Base-by-base conservation (phyloP, 306 rosid species). In the Chamaecrista fasciculata region DNA sequence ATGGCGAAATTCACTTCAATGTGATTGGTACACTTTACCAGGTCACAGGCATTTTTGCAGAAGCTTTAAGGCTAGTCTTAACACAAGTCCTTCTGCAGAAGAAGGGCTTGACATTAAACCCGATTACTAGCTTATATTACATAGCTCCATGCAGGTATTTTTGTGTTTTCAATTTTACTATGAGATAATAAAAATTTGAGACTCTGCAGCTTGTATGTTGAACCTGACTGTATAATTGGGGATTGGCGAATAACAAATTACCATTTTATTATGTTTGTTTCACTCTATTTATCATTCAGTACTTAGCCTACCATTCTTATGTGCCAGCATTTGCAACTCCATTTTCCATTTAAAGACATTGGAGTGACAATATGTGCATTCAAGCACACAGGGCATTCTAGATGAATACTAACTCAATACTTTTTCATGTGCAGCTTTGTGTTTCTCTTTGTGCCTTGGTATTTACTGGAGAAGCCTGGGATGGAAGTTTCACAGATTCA, bases 141-240 rank as follows among this genome's bases (percentile, higher is more conserved):
- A 92, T 92, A 76, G 98, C 98, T 74, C 98, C 98, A 12, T 93
- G 98, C 96, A 93, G 98, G 98, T 93, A 90, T 29, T 24, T 64
- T 74, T 57, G 70, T 39, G 42, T 43, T 33, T 66, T 59, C 31
- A 20, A 4, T 28, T 58, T 26, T 28, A 71, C 64, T 74, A 69
- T 61, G 49, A 36, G 65, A 5, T 23, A 2, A 28, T 28, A 50
- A 21, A 21, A 25, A 6, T 47, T 11, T 39, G 34, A 49, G 39
- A 10, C 16, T 55, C 4, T 62, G 10, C 16, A 2, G 26, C 31
- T 24, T 49, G 23, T 34, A 57, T 56, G 8, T 26, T 26, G 42
- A 19, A 66, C 34, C 55, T 19, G 62, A 70, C 42, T 8, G 1
- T 26, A 14, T 5, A 10, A 33, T 67, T 34, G 19, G 56, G 20